Conservation (phyloP, 306 rosid species). For the Lathyrus sativus region DNA sequence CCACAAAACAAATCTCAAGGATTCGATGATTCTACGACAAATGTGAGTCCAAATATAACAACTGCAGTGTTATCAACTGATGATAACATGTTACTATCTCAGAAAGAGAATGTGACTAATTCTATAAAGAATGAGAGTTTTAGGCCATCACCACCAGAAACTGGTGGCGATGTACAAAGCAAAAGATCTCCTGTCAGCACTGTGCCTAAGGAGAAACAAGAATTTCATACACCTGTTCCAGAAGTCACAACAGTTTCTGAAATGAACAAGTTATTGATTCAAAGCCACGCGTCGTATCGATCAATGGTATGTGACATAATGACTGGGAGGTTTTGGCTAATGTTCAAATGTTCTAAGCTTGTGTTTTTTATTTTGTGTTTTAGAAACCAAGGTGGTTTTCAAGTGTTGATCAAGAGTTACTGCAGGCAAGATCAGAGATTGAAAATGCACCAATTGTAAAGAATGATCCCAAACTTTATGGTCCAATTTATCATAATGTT, state of each 20-base stretch:
- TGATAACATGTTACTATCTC: slow-evolving; percentile 36
- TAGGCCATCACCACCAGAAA: slow-evolving; percentile 22
- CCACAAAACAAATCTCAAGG: slow-evolving; percentile 37
- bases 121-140: slow-evolving; percentile 34
- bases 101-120: neutral
- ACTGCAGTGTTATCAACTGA: slow-evolving; percentile 30
- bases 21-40: slow-evolving; percentile 37
- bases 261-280: slow-evolving; percentile 64
- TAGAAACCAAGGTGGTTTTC: slow-evolving; percentile 75
- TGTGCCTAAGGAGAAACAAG: slow-evolving; percentile 41
- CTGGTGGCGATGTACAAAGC: slow-evolving; percentile 17
- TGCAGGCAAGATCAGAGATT: slow-evolving; percentile 55
- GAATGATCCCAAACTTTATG: slow-evolving; percentile 62
- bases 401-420: slow-evolving; percentile 62
- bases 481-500: slow-evolving; percentile 70
- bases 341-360: slow-evolving; percentile 22
- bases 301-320: slow-evolving; percentile 50
- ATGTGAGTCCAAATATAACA: slow-evolving; percentile 34
- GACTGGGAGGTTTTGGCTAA: neutral
- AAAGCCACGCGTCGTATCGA: slow-evolving; percentile 49
- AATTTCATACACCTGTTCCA: slow-evolving; percentile 38
- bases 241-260: slow-evolving; percentile 63
- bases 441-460: slow-evolving; percentile 68
- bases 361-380: slow-evolving; percentile 4
- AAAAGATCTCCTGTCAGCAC: slow-evolving; percentile 34